Percentiles rank a stretch among this genome's conserved stretches.
phyloP scores from a whole-genome alignment of 352 stramenopile genomes.

The Pythium periplocum region DNA sequence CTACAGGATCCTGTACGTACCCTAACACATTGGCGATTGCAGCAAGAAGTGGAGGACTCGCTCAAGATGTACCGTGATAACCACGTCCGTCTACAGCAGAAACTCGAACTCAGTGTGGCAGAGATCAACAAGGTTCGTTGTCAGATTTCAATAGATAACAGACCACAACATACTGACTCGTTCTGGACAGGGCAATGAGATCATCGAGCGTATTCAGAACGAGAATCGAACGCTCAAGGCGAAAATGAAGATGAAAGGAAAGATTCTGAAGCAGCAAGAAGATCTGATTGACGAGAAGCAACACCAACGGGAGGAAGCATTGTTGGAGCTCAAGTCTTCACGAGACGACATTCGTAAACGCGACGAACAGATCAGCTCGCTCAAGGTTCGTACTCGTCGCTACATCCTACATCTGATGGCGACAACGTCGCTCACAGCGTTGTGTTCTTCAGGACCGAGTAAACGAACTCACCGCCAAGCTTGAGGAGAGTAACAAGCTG shows the following conservation, averaged over 20 bases:
- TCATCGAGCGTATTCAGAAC: conserved; percentile 86
- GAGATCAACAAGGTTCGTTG: conserved; percentile 86
- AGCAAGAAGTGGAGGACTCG: conserved; percentile 81
- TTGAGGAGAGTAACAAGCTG: conserved; percentile 87
- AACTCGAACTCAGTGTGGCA: conserved; percentile 84
- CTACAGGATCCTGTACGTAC: not conserved
- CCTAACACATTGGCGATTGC: not conserved
- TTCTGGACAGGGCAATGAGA: conserved; percentile 70
- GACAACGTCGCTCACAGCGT: too few relatives aligned
- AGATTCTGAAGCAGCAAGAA: conserved; percentile 89
- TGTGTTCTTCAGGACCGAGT: conserved; percentile 35
- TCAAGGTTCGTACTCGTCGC: conserved; percentile 36
- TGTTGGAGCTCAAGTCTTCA: conserved; percentile 51
- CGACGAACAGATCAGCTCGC: conserved; percentile 52
- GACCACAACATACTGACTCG: not conserved
- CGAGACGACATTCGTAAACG: conserved; percentile 68
- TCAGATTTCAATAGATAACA: too few relatives aligned
- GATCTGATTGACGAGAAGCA: conserved; percentile 79
- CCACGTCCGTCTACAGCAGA: conserved; percentile 75
- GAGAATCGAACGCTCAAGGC: conserved; percentile 71
- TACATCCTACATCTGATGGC: conserved; percentile 2
- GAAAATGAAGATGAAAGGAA: conserved; percentile 85
- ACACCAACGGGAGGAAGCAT: conserved; percentile 54
- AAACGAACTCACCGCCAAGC: conserved; percentile 72
- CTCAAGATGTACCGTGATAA: conserved; percentile 87